Evolutionary conservation across 2,329 filamentous ascomycete genomes (phyloP).

Genomic region (Tolypocladium cylindrosporum): DNA sequence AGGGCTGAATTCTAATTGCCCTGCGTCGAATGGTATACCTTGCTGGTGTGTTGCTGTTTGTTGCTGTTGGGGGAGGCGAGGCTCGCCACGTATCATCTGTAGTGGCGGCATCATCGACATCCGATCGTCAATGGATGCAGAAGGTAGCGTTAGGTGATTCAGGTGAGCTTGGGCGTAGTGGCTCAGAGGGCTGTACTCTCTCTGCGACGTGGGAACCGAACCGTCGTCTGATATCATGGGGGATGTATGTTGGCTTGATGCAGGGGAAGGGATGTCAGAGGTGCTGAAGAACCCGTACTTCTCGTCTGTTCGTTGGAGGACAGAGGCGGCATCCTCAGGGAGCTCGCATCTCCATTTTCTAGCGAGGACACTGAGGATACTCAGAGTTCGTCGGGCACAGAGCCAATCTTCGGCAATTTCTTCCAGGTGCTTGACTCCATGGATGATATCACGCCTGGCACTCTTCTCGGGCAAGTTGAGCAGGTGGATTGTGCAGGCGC

Average conservation of each 20-base stretch:
- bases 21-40: conserved; percentile 10
- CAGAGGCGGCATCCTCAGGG: conserved; percentile 68
- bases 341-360: conserved; percentile 85
- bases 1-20: conserved; percentile 10
- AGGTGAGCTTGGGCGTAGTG: conserved; percentile 19
- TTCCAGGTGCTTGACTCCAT: conserved; percentile 84
- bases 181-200: conserved; percentile 24
- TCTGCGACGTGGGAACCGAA: conserved; percentile 9
- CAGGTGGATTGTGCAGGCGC: conserved; percentile 87
- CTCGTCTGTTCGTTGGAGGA: conserved; percentile 68
- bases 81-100: background rate
- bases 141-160: conserved; percentile 5
- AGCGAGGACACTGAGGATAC: conserved; percentile 74
- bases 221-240: conserved; percentile 18
- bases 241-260: conserved; percentile 20
- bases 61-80: background rate
- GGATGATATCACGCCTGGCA: conserved; percentile 77
- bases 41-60: conserved; percentile 2
- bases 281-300: conserved; percentile 67
- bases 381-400: conserved; percentile 74
- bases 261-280: conserved; percentile 49
- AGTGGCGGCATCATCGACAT: conserved; percentile 5
- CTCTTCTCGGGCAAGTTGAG: conserved; percentile 90
- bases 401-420: conserved; percentile 95
- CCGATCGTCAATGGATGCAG: background rate